Base-by-base conservation (phyloP, 2,329 filamentous ascomycete genomes). In the Trichophyton verrucosum region DNA sequence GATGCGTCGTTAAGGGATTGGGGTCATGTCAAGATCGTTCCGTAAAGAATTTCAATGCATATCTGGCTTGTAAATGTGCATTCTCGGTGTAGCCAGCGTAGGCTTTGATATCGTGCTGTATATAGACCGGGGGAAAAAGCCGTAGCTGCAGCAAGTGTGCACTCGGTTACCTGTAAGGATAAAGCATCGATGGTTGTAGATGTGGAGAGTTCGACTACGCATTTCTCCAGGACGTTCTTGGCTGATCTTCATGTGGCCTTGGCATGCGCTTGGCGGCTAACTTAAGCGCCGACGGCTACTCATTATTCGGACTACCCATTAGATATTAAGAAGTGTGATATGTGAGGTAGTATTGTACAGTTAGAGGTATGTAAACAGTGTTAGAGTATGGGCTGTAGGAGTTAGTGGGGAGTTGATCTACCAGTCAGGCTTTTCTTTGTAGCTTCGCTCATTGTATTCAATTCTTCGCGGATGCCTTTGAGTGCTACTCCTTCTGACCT, bases 171-270 rank as follows among this genome's bases (percentile, higher is more conserved):
- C 13, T 11, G 51, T 30, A 27, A 17, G 13, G 51, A 55, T n/a
- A 27, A 17, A 55, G 51, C 51, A 55, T 20, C 40, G 4, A 36
- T 1, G 33, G 51, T 33, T 55, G 51, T 51, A 36, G 51, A 55
- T 33, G 51, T 11, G 51, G 27, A 36, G 51, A 17, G 30, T 33
- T 38, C 51, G 27, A 9, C 30, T 55, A 27, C 51, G 51, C 30
- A 36, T 55, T 27, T 33, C 51, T 36, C 49, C 49, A 53, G 27
- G 27, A n/a, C 51, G n/a, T 55, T 36, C 51, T 55, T 33, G 51
- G 51, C 51, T 27, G 51, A 55, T 55, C 51, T 55, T 55, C 51
- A 51, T 55, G 51, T 55, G 51, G 51, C 7, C n/a, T 44, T 55
- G 51, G 27, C 51, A 7, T 27, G 51, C 51, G 51, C 51, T 55